A percentile compares a stretch with the other conserved stretches of the same genome.
These are phyloP conservation scores for Fraxinus albicans DNA, from an alignment of 305 asterid species.

Conservation along the genomic window DNA sequence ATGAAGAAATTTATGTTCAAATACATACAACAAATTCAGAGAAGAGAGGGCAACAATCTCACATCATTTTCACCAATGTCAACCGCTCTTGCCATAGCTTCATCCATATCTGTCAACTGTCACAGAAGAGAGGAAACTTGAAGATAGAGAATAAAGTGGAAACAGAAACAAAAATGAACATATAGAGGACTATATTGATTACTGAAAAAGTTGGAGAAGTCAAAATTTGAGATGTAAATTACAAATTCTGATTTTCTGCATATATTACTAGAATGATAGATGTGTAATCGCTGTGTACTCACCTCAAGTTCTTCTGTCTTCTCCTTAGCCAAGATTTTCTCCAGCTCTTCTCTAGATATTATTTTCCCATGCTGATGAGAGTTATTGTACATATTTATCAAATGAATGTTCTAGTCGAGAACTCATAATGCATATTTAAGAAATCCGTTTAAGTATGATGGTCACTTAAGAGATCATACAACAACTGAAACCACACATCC, in stretches of 20 bases:
- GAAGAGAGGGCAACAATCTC: conserved; percentile 28
- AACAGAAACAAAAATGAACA: background rate
- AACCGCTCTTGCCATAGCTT: conserved; percentile 93
- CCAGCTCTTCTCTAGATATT: conserved; percentile 76
- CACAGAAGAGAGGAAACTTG: conserved; percentile 25
- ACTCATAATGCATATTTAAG: background rate
- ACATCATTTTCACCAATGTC: conserved; percentile 97
- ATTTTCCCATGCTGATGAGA: conserved; percentile 71
- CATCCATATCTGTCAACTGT: conserved; percentile 81
- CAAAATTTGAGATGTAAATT: background rate
- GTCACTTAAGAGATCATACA: background rate
- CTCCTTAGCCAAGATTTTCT: conserved; percentile 59
- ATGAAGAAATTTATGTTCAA: background rate
- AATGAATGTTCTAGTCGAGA: background rate
- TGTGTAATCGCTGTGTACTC: background rate
- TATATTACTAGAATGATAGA: background rate
- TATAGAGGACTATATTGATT: background rate
- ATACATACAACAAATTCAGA: conserved; percentile 2
- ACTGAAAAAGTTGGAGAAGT: background rate
- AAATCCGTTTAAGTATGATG: background rate
- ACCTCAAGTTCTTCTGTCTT: conserved; percentile 84
- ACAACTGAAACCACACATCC: background rate
- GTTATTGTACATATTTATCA: background rate
- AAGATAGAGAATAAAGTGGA: conserved; percentile 4
- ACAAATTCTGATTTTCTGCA: background rate